Conservation (phyloP, 73 alveolate genomes). For the Durusdinium trenchii region DNA sequence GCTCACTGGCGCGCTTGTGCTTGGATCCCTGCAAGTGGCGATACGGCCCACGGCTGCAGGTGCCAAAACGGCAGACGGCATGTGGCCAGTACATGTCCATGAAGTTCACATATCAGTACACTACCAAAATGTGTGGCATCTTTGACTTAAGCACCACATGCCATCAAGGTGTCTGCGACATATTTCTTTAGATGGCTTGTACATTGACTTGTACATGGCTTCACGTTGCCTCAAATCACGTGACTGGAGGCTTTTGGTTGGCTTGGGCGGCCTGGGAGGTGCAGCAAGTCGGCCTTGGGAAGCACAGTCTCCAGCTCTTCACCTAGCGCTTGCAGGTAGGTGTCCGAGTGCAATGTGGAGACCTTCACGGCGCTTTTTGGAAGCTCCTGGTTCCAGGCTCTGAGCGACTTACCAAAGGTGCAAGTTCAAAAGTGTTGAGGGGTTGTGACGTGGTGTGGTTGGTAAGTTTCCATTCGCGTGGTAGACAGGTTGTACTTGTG, state of each 20-base stretch:
- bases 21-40: conserved; percentile 65
- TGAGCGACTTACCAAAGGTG: no score
- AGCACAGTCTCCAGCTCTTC: background rate
- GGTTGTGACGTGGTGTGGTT: no score
- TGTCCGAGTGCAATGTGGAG: conserved; percentile 2
- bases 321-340: background rate
- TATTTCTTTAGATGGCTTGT: background rate
- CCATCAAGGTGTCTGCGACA: background rate
- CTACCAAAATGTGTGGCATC: no score
- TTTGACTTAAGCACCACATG: no score
- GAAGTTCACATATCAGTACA: no score
- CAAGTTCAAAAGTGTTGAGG: no score
- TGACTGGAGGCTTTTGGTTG: conserved; percentile 40
- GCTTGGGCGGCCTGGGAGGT: conserved; percentile 47
- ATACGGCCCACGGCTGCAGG: conserved; percentile 84
- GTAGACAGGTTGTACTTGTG: no score
- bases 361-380: background rate
- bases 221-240: background rate
- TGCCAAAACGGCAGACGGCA: no score
- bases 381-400: conserved; percentile 32
- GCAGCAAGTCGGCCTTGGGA: background rate
- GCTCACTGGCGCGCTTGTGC: background rate
- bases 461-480: no score
- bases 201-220: background rate
- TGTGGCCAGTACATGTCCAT: background rate